Evolutionary conservation across 345 rosid genomes (phyloP).

Genomic region (Arabis alpina): DNA sequence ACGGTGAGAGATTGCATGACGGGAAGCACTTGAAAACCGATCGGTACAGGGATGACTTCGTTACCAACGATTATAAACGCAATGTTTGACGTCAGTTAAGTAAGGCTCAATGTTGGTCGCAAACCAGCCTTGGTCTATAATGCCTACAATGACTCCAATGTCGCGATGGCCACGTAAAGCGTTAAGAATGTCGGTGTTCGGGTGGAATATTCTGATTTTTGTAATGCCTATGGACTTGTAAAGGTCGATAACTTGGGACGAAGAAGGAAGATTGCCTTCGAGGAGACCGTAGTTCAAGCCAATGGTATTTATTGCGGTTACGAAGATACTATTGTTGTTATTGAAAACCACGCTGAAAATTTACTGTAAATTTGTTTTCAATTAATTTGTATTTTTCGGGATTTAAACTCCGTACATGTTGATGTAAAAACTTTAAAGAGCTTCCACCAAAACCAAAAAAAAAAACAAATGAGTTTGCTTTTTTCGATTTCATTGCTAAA

Average conservation of each 20-base stretch:
- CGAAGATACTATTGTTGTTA: conserved; percentile 12
- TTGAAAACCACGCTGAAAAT: neutral
- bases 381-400: too few relatives aligned
- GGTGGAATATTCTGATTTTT: conserved; percentile 47
- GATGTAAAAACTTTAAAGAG: too few relatives aligned
- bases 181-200: conserved; percentile 35
- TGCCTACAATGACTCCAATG: conserved; percentile 41
- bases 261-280: conserved; percentile 51
- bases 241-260: conserved; percentile 46
- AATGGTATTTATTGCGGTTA: neutral
- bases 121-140: conserved; percentile 45
- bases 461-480: too few relatives aligned
- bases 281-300: conserved; percentile 52
- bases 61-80: conserved; percentile 47
- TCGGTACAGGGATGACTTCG: conserved; percentile 47
- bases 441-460: too few relatives aligned
- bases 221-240: conserved; percentile 39
- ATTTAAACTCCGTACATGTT: too few relatives aligned
- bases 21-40: conserved; percentile 30
- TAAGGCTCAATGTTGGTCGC: conserved; percentile 38
- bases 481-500: too few relatives aligned
- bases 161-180: conserved; percentile 40
- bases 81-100: conserved; percentile 37
- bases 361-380: too few relatives aligned
- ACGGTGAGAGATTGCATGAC: conserved; percentile 47